A percentile compares a stretch with the other conserved stretches of the same genome.
Evolutionary conservation across 2,329 filamentous ascomycete species (phyloP).

Genomic region (Xylaria sp.): DNA sequence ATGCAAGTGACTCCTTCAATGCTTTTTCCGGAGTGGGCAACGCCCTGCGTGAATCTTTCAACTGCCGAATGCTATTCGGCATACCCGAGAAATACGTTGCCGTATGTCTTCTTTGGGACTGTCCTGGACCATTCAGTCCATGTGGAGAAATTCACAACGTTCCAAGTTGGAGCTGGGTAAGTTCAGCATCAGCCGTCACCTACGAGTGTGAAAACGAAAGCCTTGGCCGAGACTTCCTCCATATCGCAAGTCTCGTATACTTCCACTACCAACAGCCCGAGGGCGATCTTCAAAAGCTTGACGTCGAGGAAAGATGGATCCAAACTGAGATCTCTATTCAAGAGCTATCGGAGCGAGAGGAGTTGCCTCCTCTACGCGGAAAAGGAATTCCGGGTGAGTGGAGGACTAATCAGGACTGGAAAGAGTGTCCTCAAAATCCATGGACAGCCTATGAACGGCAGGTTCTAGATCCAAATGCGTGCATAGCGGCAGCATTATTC

Average conservation of each 20-base stretch:
- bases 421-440: slow-evolving; percentile 21
- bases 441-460: neutral
- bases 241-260: neutral
- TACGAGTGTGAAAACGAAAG: neutral
- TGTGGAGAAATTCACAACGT: slow-evolving; percentile 20
- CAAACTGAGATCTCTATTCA: neutral
- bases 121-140: neutral
- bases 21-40: slow-evolving; percentile 33
- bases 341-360: neutral
- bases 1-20: slow-evolving; percentile 26
- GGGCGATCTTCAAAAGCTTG: neutral
- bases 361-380: neutral
- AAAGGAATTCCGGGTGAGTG: slow-evolving; percentile 17
- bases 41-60: slow-evolving; percentile 11
- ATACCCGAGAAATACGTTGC: slow-evolving; percentile 34
- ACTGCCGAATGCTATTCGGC: slow-evolving; percentile 20
- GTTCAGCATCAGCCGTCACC: neutral
- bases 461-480: neutral
- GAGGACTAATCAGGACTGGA: slow-evolving; percentile 15
- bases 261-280: neutral
- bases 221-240: neutral
- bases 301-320: neutral
- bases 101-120: slow-evolving; percentile 30
- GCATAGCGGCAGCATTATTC: neutral
- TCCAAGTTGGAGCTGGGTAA: slow-evolving; percentile 30